These are phyloP conservation scores for Eimeria necatrix DNA, from an alignment of 169 alveolate species.

Conservation along the genomic window DNA sequence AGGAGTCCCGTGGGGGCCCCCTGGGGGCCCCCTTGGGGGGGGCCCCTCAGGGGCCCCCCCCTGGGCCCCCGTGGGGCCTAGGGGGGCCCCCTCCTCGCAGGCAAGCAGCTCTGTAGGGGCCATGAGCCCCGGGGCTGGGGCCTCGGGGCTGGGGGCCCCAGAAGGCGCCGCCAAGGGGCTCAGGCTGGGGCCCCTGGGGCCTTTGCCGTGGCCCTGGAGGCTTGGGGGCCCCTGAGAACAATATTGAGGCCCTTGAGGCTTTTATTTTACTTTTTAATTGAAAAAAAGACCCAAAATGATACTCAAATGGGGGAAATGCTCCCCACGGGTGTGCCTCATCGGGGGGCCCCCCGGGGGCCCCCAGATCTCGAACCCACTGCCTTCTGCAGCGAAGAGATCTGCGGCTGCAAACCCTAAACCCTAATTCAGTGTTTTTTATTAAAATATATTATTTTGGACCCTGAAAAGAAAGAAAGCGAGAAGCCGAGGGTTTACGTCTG, in stretches of 20 bases:
- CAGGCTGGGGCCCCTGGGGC: conserved; percentile 34
- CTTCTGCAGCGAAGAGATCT: neutral
- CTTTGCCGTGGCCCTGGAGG: neutral
- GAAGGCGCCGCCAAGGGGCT: no score
- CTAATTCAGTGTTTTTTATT: neutral
- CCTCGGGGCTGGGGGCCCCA: no score
- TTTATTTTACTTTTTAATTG: neutral
- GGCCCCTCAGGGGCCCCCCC: no score
- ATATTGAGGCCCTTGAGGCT: neutral
- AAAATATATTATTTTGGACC: neutral
- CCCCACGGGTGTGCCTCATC: no score
- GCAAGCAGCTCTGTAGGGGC: neutral
- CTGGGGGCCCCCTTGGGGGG: no score
- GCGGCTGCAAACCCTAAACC: no score
- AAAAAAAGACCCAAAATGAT: neutral
- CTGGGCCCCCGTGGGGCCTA: neutral
- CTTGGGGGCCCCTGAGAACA: neutral
- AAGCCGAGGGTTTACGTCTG: neutral
- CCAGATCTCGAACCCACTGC: neutral
- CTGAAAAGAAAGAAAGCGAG: neutral
- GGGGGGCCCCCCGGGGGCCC: conserved; percentile 22
- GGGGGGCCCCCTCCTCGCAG: neutral
- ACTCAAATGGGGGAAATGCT: neutral
- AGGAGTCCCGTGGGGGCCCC: no score
- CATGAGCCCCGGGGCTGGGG: neutral